Percentiles rank a stretch among this genome's conserved stretches.
Conservation (phyloP, 805 yeast species). For the Pichia paraexigua region DNA sequence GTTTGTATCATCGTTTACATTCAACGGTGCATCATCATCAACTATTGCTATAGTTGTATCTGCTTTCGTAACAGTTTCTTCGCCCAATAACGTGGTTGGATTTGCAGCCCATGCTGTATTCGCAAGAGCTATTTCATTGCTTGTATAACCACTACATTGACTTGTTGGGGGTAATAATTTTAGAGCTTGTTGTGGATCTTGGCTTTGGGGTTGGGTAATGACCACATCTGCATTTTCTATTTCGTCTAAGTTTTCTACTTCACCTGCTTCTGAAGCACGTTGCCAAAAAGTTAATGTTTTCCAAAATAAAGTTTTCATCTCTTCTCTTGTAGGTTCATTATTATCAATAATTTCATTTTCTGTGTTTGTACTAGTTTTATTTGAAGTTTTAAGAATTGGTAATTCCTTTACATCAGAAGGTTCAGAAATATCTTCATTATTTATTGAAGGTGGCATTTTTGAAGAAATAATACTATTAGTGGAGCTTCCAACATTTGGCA, state of each 20-base stretch:
- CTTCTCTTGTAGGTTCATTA: background rate
- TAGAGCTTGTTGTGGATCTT: background rate
- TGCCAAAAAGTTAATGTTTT: constrained; percentile 5
- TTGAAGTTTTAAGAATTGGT: background rate
- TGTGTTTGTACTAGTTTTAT: background rate
- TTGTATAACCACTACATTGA: background rate
- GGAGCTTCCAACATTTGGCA: background rate
- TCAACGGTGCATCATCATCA: background rate
- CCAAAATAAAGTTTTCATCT: constrained; percentile 2
- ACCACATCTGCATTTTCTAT: background rate
- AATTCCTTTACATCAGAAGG: background rate
- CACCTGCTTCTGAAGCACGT: background rate
- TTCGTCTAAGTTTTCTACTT: too few relatives aligned
- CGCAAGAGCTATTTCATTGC: background rate
- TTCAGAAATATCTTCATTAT: background rate
- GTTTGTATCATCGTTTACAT: background rate
- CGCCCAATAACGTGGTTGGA: background rate
- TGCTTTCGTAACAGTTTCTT: background rate
- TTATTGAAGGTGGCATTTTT: background rate
- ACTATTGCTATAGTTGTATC: background rate
- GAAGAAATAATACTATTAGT: background rate
- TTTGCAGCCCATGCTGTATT: background rate
- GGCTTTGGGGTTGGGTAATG: background rate
- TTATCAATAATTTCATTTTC: background rate
- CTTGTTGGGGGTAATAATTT: background rate